Base-by-base conservation (phyloP, 805 yeast species). In the Metschnikowia cerradonensis region DNA sequence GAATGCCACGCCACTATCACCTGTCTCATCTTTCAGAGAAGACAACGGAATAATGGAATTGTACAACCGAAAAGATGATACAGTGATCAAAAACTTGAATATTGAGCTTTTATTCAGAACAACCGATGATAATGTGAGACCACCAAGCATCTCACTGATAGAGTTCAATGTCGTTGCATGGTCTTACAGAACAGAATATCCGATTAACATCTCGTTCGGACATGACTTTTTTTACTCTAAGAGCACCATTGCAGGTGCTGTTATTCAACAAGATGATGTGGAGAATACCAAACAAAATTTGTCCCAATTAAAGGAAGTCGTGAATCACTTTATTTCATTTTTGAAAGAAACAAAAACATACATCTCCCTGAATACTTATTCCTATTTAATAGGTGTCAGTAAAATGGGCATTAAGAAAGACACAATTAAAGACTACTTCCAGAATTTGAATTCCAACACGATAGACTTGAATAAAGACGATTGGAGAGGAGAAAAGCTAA, bases 161-260 rank as follows among this genome's bases (percentile, higher is more conserved):
- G 78, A 72, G 13, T 51, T 63, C 19, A 72, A 70, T 50, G 57
- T 73, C 6, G 70, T 73, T 2, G 63, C 71, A 14, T 73, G 78
- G 78, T 58, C 77, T 1, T 72, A 67, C 55, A 59, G 63, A 38
- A 62, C 77, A 3, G 76, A 71, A 22, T 72, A 66, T 49, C 77
- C 78, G 3, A 56, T 74, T 31, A 77, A 77, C 5, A 58, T 70
- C 43, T 63, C 65, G 26, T 53, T 74, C 19, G 72, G 68, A 10
- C 72, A 71, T 49, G 78, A 74, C 50, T 73, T 74, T 55, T 71
- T 73, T 56, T 72, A 74, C 51, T 60, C 68, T 22, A 61, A 61
- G 39, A 63, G 66, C 3, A 60, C 61, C 17, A 57, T 56, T 17
- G 41, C 53, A 1, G 58, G 53, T 1, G 61, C 58, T 14, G 52